These are phyloP conservation scores for Dendrobium officinale DNA, from an alignment of 106 monocot species.

Conservation along the genomic window DNA sequence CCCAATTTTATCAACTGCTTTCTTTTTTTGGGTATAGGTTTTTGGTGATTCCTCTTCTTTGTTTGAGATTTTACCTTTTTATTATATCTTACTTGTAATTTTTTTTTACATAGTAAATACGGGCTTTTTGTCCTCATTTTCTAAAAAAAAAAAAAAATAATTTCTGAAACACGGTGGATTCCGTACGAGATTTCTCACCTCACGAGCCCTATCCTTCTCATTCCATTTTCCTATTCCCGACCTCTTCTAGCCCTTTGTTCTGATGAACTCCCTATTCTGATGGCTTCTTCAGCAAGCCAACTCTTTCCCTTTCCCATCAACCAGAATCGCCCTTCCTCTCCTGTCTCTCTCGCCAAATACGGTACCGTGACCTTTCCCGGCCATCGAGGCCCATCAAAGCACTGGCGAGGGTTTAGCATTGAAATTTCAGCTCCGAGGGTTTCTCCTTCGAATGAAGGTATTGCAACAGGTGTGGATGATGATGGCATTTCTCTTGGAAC, in stretches of 20 bases:
- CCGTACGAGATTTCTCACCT: no score
- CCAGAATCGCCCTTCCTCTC: not conserved
- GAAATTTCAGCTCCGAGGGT: not conserved
- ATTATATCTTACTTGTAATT: no score
- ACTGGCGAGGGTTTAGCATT: not conserved
- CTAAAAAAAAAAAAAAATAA: no score
- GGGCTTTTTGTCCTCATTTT: no score
- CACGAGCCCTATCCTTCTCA: not conserved
- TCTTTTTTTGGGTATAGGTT: no score
- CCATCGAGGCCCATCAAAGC: not conserved
- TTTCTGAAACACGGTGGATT: no score
- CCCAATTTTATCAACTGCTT: no score
- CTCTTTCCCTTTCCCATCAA: slow-evolving; percentile 4
- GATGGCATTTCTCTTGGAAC: slow-evolving; percentile 64
- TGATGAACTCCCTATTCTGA: not conserved
- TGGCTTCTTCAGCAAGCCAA: slow-evolving; percentile 1
- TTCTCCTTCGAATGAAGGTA: slow-evolving; percentile 12
- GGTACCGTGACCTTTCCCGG: not conserved
- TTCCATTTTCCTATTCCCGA: not conserved
- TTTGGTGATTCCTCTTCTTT: no score
- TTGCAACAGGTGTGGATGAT: slow-evolving; percentile 5
- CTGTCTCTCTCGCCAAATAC: not conserved
- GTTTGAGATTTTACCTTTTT: no score
- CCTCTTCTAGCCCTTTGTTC: not conserved
- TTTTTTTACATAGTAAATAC: no score